Percentiles rank a stretch among this genome's conserved stretches.
Evolutionary conservation across 805 yeast genomes (phyloP).

Genomic region (Danielozyma ontarioensis): DNA sequence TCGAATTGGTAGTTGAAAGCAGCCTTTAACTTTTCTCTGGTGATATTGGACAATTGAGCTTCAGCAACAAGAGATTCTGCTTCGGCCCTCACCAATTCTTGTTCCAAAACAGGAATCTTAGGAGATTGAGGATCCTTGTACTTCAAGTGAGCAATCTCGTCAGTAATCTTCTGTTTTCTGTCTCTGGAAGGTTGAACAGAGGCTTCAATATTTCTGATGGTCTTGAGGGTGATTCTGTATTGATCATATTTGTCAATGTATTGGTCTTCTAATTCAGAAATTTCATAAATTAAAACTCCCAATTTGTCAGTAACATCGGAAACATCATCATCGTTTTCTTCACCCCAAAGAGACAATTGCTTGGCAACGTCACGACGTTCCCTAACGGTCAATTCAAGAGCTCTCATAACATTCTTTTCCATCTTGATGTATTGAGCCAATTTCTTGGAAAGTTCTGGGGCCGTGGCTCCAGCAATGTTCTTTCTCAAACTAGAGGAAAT

Average conservation of each 20-base stretch:
- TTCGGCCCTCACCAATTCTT: slow-evolving; percentile 86
- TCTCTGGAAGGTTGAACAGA: slow-evolving; percentile 87
- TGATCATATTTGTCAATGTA: slow-evolving; percentile 83
- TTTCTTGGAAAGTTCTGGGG: slow-evolving; percentile 76
- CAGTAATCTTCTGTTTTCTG: slow-evolving; percentile 79
- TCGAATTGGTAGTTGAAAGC: slow-evolving; percentile 83
- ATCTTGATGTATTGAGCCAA: slow-evolving; percentile 70
- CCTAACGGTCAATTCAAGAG: slow-evolving; percentile 69
- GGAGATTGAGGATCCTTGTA: slow-evolving; percentile 83
- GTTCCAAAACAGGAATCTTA: slow-evolving; percentile 77
- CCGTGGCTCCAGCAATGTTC: slow-evolving; percentile 71
- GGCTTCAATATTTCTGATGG: slow-evolving; percentile 78
- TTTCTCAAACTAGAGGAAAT: slow-evolving; percentile 58
- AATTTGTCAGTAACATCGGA: slow-evolving; percentile 82
- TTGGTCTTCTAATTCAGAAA: slow-evolving; percentile 84
- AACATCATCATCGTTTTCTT: slow-evolving; percentile 79
- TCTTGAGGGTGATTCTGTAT: slow-evolving; percentile 76
- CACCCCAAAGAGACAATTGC: slow-evolving; percentile 84
- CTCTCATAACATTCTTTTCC: slow-evolving; percentile 77
- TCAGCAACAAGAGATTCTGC: slow-evolving; percentile 90
- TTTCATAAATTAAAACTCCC: slow-evolving; percentile 76
- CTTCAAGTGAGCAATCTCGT: slow-evolving; percentile 76
- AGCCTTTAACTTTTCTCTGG: slow-evolving; percentile 81
- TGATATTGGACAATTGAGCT: slow-evolving; percentile 84
- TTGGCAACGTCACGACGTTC: slow-evolving; percentile 80